Evolutionary conservation across 1,284 basidiomycete species (phyloP), one percentile per base, ranked within the genome.

Genomic region (Ustilago loliicola): DNA sequence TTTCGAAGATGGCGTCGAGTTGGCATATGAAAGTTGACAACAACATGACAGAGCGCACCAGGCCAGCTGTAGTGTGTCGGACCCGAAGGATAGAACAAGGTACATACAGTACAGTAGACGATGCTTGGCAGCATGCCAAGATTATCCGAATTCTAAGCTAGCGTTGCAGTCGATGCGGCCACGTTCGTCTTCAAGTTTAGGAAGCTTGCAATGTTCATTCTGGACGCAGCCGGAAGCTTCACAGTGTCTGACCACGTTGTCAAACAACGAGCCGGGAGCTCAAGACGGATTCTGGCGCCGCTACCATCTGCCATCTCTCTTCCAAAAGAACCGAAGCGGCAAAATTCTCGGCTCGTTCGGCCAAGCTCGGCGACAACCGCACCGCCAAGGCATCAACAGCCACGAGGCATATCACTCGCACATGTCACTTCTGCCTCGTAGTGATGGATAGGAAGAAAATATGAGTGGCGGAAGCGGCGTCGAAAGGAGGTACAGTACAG

Each of bases 391-490:
- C 48, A 51, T 51, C 19, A 51, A 51, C 1, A 15, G 50, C 50
- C 50, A 51, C 50, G 50, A 29, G 25, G 50, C 8, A 3, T 3
- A 48, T 15, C n/a, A 4, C 25, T 21, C 47, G 47, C 47, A 51
- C 25, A 15, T 51, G 29, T 51, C 50, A 51, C 8, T 21, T 7
- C 11, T 45, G 42, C n/a, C 38, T 40, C 19, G 17, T 4, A 61
- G 30, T 1, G 21, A 11, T 27, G 62, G 36, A 36, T 32, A 27
- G 15, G n/a, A 32, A 51, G 30, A 23, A 48, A 10, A 25, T 50
- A 50, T 6, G 42, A 30, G 55, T 30, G 40, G 27, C 36, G 50
- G 19, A 45, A 45, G 61, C 40, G 52, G 48, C n/a, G 27, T 51
- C 25, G 36, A 58, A 21, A 38, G n/a, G 6, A 5, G 55, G 23